A percentile compares a stretch with the other conserved stretches of the same genome.
Conservation (phyloP, 176 grass and related monocot genomes). For the Musa schizocarpa region DNA sequence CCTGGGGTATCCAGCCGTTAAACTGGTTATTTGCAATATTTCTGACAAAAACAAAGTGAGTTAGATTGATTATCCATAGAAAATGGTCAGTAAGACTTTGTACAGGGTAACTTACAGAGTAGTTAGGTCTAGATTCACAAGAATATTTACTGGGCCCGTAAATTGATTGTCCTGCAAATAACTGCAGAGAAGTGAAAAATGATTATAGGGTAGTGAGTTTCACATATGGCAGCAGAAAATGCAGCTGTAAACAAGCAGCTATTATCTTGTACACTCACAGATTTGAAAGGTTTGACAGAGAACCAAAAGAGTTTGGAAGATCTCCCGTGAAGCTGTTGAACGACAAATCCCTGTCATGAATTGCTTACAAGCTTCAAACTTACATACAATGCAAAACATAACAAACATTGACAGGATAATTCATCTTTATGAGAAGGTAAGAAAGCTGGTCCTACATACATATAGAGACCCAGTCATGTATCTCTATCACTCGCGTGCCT, state of each 20-base stretch:
- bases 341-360: conserved; percentile 74
- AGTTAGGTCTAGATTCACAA: conserved; percentile 50
- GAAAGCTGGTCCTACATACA: conserved; percentile 1
- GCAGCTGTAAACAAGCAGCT: conserved; percentile 16
- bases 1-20: conserved; percentile 87
- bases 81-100: neutral
- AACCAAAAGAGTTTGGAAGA: conserved; percentile 77
- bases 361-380: conserved; percentile 35
- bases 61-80: neutral
- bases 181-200: conserved; percentile 42
- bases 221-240: conserved; percentile 13
- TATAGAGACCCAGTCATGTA: neutral
- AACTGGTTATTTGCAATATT: conserved; percentile 98
- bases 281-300: conserved; percentile 75
- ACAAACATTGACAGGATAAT: neutral
- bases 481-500: neutral
- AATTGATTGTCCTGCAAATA: conserved; percentile 90
- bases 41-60: conserved; percentile 29
- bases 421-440: neutral
- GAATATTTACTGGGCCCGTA: conserved; percentile 73
- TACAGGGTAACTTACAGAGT: conserved; percentile 58
- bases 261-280: conserved; percentile 51
- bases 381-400: conserved; percentile 24
- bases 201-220: conserved; percentile 18
- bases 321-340: conserved; percentile 85